Evolutionary conservation across 306 rosid genomes (phyloP).

Genomic region (Rosa multiflora): DNA sequence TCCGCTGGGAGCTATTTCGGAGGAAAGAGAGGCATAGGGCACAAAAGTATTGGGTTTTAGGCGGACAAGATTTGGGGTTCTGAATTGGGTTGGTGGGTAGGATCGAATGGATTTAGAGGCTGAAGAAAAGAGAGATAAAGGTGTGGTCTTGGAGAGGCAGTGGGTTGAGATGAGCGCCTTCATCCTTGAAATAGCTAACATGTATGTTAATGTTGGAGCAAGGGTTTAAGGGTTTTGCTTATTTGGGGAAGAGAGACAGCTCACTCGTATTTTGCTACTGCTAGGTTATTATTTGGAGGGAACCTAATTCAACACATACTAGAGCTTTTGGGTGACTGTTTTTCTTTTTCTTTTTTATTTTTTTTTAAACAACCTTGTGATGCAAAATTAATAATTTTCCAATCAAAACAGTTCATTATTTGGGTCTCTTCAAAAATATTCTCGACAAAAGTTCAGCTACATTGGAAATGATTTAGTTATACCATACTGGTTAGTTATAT

Average conservation of each 20-base stretch:
- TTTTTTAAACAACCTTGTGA: too few relatives aligned
- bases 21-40: conserved; percentile 20
- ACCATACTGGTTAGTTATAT: too few relatives aligned
- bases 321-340: too few relatives aligned
- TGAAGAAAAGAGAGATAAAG: conserved; percentile 36
- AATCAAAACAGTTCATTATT: too few relatives aligned
- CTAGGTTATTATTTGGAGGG: neutral
- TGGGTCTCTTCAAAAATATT: too few relatives aligned
- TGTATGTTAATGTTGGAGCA: neutral
- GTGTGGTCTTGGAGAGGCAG: conserved; percentile 37
- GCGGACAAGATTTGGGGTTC: conserved; percentile 31
- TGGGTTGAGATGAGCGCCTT: conserved; percentile 47
- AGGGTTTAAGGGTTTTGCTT: conserved; percentile 45
- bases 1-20: conserved; percentile 31
- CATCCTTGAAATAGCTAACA: conserved; percentile 48
- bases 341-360: too few relatives aligned
- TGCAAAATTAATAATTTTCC: too few relatives aligned
- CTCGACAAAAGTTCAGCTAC: too few relatives aligned
- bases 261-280: neutral
- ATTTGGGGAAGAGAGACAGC: neutral
- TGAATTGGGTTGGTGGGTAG: conserved; percentile 21
- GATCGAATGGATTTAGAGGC: conserved; percentile 26
- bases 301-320: neutral
- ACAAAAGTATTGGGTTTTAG: conserved; percentile 32
- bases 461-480: too few relatives aligned